These are phyloP conservation scores for Calocybe cyanea DNA, from an alignment of 768 basidiomycete species.

Conservation along the genomic window DNA sequence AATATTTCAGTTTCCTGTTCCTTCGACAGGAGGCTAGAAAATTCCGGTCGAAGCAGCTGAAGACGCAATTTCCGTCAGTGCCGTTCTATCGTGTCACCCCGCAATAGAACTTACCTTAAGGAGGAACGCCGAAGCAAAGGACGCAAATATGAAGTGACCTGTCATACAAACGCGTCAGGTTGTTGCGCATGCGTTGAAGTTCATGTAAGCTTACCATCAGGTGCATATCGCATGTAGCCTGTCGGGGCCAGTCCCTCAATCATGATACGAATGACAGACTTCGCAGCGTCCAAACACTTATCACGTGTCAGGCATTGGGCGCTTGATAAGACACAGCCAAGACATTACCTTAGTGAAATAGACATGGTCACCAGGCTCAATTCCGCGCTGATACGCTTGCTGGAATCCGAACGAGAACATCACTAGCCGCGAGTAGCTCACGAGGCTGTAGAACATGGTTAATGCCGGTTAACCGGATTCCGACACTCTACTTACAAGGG, in stretches of 20 bases:
- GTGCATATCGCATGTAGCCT: constrained; percentile 75
- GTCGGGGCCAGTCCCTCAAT: constrained; percentile 62
- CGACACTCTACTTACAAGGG: constrained; percentile 60
- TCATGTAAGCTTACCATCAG: constrained; percentile 52
- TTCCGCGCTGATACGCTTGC: constrained; percentile 71
- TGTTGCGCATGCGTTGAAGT: background rate
- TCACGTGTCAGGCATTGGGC: constrained; percentile 4
- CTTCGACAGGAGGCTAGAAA: constrained; percentile 55
- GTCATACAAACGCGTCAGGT: background rate
- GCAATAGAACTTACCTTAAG: constrained; percentile 52
- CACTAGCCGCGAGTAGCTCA: constrained; percentile 74
- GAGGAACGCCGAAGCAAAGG: constrained; percentile 81
- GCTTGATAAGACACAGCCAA: background rate
- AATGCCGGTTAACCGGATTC: background rate
- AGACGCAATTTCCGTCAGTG: background rate
- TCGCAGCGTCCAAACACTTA: constrained; percentile 71
- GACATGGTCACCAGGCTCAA: constrained; percentile 55
- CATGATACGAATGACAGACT: constrained; percentile 61
- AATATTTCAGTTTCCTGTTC: constrained; percentile 70
- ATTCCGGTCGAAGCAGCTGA: constrained; percentile 72
- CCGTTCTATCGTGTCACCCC: background rate
- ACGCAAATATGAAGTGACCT: constrained; percentile 76
- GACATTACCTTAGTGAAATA: constrained; percentile 64
- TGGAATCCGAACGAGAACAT: constrained; percentile 89
- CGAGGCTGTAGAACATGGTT: constrained; percentile 43